Evolutionary conservation across 352 stramenopile genomes (phyloP).

Genomic region (Pythium diclinum): DNA sequence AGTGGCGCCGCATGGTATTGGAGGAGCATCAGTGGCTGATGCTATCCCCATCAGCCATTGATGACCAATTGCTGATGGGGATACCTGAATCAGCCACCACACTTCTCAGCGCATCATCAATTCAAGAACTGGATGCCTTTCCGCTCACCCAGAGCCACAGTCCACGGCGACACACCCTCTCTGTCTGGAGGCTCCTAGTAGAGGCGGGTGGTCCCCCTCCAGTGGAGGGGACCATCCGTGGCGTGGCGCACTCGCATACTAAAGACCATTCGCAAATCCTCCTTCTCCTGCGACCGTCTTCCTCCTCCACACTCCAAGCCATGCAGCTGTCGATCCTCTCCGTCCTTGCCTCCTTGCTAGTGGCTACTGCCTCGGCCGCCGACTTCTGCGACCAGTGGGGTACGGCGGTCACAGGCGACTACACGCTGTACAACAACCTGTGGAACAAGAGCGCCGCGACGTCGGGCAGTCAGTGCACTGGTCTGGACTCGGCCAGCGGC

Average conservation of each 20-base stretch:
- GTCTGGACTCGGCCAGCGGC: constrained; percentile 30
- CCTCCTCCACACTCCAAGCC: neutral
- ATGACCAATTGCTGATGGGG: too few relatives aligned
- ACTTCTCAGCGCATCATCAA: too few relatives aligned
- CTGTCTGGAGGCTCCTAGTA: too few relatives aligned
- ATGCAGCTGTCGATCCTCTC: neutral
- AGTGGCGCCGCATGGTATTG: neutral
- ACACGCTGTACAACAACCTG: constrained; percentile 52
- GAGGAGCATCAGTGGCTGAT: too few relatives aligned
- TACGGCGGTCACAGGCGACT: constrained; percentile 28
- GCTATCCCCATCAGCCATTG: too few relatives aligned
- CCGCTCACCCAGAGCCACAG: too few relatives aligned
- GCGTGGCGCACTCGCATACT: too few relatives aligned
- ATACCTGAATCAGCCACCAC: too few relatives aligned
- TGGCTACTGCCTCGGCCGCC: constrained; percentile 11
- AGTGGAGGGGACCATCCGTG: neutral
- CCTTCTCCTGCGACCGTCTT: neutral
- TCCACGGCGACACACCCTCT: too few relatives aligned
- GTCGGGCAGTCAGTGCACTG: constrained; percentile 39
- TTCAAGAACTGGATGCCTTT: too few relatives aligned
- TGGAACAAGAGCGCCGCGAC: constrained; percentile 32
- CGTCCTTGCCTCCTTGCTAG: neutral
- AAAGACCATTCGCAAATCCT: neutral
- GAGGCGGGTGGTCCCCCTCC: too few relatives aligned
- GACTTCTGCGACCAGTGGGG: constrained; percentile 41